Evolutionary conservation across 2,329 filamentous ascomycete genomes (phyloP).

Genomic region (Fusarium pseudograminearum): DNA sequence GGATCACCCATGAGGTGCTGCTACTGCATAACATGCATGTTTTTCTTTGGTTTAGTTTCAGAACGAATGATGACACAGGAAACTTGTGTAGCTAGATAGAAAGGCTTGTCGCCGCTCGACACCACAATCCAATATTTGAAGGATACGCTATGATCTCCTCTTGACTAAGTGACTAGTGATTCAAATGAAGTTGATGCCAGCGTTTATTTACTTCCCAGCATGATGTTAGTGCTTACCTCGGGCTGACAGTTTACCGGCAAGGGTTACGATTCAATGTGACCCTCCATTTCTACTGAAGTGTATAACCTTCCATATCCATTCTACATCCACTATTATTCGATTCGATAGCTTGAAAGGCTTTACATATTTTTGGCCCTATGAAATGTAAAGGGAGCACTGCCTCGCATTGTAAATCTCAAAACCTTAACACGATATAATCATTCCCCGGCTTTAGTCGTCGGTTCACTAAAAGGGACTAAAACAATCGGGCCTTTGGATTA

Average conservation of each 20-base stretch:
- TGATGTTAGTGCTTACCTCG: conserved; percentile 12
- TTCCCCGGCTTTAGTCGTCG: background rate
- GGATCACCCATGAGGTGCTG: conserved; percentile 32
- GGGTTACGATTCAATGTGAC: background rate
- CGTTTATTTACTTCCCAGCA: background rate
- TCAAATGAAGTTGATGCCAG: background rate
- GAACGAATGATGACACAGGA: conserved; percentile 47
- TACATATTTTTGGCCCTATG: background rate
- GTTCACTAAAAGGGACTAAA: conserved; percentile 11
- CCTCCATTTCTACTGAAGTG: background rate
- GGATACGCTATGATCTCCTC: background rate
- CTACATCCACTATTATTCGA: background rate
- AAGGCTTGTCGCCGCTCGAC: conserved; percentile 45
- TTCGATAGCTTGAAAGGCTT: conserved; percentile 9
- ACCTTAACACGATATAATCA: background rate
- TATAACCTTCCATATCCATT: conserved; percentile 1
- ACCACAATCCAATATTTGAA: conserved; percentile 40
- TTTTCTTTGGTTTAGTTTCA: conserved; percentile 22
- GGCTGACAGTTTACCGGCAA: background rate
- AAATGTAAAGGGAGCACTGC: background rate
- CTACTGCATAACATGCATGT: conserved; percentile 44
- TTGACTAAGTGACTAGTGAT: background rate
- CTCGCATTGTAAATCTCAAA: background rate
- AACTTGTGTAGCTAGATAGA: conserved; percentile 49
- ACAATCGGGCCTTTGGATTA: conserved; percentile 19